Conservation (phyloP, 1,284 basidiomycete genomes). For the Gymnopus androsaceus region DNA sequence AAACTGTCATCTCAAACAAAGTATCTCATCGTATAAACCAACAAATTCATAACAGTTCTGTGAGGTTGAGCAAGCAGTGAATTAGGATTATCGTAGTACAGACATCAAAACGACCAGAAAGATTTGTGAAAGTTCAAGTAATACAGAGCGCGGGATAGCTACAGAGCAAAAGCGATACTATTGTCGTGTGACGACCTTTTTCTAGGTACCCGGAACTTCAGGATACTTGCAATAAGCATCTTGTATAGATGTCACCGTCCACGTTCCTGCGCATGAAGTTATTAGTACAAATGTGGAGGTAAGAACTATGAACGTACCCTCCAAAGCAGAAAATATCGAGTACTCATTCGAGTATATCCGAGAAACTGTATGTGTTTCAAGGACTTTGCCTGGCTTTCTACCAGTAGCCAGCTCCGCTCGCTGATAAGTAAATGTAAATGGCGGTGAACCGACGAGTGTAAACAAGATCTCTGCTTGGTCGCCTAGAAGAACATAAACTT, state of each 20-base stretch:
- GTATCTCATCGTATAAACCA: conserved; percentile 6
- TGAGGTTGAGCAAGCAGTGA: too few relatives aligned
- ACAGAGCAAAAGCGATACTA: too few relatives aligned
- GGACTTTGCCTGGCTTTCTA: conserved; percentile 71
- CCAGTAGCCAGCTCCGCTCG: conserved; percentile 67
- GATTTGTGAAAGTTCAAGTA: too few relatives aligned
- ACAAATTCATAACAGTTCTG: too few relatives aligned
- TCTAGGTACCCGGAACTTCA: conserved; percentile 38
- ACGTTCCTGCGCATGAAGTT: conserved; percentile 61
- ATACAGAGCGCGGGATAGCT: too few relatives aligned
- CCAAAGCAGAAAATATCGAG: conserved; percentile 84
- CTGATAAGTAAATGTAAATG: conserved; percentile 95
- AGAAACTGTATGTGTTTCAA: conserved; percentile 88
- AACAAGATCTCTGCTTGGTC: conserved; percentile 94
- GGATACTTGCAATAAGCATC: conserved; percentile 84
- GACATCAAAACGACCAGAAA: too few relatives aligned
- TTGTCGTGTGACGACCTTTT: too few relatives aligned
- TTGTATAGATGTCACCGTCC: conserved; percentile 89
- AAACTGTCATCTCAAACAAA: conserved; percentile 7
- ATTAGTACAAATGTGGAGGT: neutral
- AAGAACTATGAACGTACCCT: conserved; percentile 57
- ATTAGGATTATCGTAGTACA: too few relatives aligned
- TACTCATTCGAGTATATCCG: conserved; percentile 79
- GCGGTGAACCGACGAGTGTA: conserved; percentile 85
- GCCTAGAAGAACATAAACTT: conserved; percentile 42